Evolutionary conservation across 1,139 yeast species (phyloP).

Genomic region (Yamadazyma oceani): DNA sequence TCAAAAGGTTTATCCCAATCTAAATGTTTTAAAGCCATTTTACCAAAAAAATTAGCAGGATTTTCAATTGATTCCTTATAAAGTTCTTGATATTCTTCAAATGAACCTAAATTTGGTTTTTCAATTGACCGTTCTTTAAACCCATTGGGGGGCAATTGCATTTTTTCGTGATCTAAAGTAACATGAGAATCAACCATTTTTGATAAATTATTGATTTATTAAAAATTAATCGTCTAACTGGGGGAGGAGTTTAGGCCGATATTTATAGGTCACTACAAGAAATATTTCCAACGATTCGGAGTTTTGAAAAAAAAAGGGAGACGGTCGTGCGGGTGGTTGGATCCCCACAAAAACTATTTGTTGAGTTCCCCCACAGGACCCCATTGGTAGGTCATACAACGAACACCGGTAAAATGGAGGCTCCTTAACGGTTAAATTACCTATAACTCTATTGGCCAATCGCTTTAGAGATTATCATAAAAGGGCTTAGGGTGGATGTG

Average conservation of each 20-base stretch:
- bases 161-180: constrained; percentile 44
- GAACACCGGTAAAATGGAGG: too few species aligned
- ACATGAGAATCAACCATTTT: constrained; percentile 27
- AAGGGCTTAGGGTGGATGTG: too few species aligned
- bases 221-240: background rate
- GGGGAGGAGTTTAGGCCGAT: too few species aligned
- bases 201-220: background rate
- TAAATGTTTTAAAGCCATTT: constrained; percentile 55
- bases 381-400: background rate
- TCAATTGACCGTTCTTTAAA: constrained; percentile 52
- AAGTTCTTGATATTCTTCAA: constrained; percentile 58
- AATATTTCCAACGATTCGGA: constrained; percentile 1
- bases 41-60: constrained; percentile 66
- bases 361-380: constrained; percentile 2
- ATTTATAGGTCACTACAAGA: too few species aligned
- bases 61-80: constrained; percentile 68
- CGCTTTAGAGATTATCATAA: too few species aligned
- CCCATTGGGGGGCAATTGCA: constrained; percentile 54
- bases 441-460: too few species aligned
- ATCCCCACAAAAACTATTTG: constrained; percentile 9
- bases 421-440: too few species aligned
- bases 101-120: constrained; percentile 48
- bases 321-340: background rate
- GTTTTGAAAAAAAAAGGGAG: constrained; percentile 3
- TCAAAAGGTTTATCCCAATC: constrained; percentile 68